Evolutionary conservation across 148 eudicot species (phyloP).

Genomic region (Amaranthus palmeri): DNA sequence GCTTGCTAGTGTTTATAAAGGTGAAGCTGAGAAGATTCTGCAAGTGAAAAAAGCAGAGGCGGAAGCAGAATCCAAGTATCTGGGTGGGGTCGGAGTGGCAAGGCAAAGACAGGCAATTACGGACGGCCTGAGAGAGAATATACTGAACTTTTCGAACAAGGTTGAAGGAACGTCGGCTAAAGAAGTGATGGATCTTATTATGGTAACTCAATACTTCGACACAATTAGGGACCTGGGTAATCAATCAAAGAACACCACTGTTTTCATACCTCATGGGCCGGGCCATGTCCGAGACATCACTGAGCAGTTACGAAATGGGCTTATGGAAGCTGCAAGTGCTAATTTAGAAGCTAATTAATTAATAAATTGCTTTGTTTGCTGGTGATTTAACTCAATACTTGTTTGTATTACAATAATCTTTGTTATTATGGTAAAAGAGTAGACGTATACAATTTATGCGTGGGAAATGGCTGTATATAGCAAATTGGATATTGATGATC

Average conservation of each 20-base stretch:
- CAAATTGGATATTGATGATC: too few species aligned
- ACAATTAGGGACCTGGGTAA: conserved; percentile 91
- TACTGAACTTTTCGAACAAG: conserved; percentile 84
- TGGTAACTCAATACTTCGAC: conserved; percentile 97
- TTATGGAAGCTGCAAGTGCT: conserved; percentile 78
- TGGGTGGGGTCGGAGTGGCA: conserved; percentile 96
- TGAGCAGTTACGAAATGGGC: conserved; percentile 85
- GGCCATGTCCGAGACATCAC: conserved; percentile 90
- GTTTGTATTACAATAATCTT: too few species aligned
- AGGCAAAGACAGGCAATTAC: conserved; percentile 99
- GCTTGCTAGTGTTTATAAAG: conserved; percentile 95
- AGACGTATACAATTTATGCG: too few species aligned
- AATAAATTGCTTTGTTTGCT: too few species aligned
- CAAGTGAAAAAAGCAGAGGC: conserved; percentile 90
- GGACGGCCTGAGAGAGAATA: conserved; percentile 93
- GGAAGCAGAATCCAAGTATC: conserved; percentile 89
- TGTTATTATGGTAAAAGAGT: too few species aligned
- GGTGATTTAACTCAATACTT: too few species aligned
- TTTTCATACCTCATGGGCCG: conserved; percentile 95
- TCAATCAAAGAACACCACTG: conserved; percentile 86
- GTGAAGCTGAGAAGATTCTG: conserved; percentile 91
- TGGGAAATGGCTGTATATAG: too few species aligned
- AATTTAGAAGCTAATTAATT: conserved; percentile 24
- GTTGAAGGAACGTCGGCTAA: conserved; percentile 87
- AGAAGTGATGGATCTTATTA: conserved; percentile 97